Conservation (phyloP, 305 asterid species). For the Petunia hybrid region DNA sequence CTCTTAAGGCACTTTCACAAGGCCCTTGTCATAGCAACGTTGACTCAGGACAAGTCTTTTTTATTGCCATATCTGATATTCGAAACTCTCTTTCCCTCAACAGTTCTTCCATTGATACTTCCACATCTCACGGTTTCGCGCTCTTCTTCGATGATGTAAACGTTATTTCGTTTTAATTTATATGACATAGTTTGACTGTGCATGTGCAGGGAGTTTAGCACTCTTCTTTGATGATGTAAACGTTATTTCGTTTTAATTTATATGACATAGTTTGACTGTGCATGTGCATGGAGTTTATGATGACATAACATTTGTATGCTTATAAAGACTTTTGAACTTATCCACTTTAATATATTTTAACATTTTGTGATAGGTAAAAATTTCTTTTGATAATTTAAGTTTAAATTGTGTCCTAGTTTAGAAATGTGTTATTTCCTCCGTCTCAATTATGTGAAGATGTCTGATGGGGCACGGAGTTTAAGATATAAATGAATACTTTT, state of each 20-base stretch:
- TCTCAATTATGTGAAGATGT: too few species aligned
- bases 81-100: slow-evolving; percentile 53
- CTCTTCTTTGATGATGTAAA: slow-evolving; percentile 74
- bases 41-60: slow-evolving; percentile 64
- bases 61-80: slow-evolving; percentile 60
- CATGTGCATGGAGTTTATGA: slow-evolving; percentile 35
- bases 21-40: slow-evolving; percentile 77
- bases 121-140: slow-evolving; percentile 61
- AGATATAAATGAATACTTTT: too few species aligned
- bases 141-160: slow-evolving; percentile 74
- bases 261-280: too few species aligned
- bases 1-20: slow-evolving; percentile 57
- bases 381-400: too few species aligned
- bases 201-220: slow-evolving; percentile 40
- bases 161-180: neutral
- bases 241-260: neutral
- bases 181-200: too few species aligned
- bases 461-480: too few species aligned
- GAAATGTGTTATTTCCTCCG: too few species aligned
- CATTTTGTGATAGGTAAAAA: too few species aligned
- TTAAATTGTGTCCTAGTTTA: too few species aligned
- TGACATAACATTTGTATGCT: too few species aligned
- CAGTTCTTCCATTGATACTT: slow-evolving; percentile 42
- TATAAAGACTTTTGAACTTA: too few species aligned
- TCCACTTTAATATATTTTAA: too few species aligned